These are phyloP conservation scores for Parmelia sp. DNA, from an alignment of 495 filamentous ascomycete species.

Conservation along the genomic window DNA sequence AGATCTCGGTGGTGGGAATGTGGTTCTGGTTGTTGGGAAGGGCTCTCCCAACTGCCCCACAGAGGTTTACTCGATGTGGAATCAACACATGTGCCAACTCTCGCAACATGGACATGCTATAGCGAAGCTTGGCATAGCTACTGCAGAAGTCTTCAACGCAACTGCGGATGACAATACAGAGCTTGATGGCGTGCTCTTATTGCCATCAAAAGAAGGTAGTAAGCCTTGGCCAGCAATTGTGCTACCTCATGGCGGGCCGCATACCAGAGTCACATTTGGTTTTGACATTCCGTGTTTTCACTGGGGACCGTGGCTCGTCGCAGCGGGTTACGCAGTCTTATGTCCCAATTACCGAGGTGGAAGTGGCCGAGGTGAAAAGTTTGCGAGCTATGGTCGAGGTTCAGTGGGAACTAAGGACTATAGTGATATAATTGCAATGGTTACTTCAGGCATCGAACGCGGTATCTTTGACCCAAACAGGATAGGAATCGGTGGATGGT, in stretches of 20 bases:
- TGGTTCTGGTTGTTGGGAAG: not conserved
- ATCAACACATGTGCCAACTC: not conserved
- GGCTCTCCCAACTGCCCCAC: not conserved
- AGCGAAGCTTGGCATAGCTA: slow-evolving; percentile 2
- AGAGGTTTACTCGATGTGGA: not conserved
- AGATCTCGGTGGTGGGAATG: not conserved
- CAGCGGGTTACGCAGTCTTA: slow-evolving; percentile 31
- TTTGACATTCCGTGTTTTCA: slow-evolving; percentile 29
- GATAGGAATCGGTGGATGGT: slow-evolving; percentile 30
- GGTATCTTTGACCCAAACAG: slow-evolving; percentile 28
- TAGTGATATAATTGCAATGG: slow-evolving; percentile 29
- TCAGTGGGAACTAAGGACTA: slow-evolving; percentile 29
- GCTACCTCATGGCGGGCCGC: slow-evolving; percentile 33
- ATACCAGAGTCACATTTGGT: slow-evolving; percentile 27
- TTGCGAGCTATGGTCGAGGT: slow-evolving; percentile 26
- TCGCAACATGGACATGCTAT: slow-evolving; percentile 10
- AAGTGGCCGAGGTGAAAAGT: slow-evolving; percentile 29
- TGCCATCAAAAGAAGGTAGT: not conserved
- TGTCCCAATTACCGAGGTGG: slow-evolving; percentile 33
- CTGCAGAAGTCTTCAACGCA: not conserved
- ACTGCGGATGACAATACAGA: slow-evolving; percentile 1
- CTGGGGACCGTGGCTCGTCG: slow-evolving; percentile 29
- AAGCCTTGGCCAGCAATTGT: slow-evolving; percentile 31
- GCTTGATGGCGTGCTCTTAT: not conserved
- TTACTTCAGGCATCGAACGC: slow-evolving; percentile 27